phyloP scores from a whole-genome alignment of 441 rosid genomes.

The Brassica balearica region DNA sequence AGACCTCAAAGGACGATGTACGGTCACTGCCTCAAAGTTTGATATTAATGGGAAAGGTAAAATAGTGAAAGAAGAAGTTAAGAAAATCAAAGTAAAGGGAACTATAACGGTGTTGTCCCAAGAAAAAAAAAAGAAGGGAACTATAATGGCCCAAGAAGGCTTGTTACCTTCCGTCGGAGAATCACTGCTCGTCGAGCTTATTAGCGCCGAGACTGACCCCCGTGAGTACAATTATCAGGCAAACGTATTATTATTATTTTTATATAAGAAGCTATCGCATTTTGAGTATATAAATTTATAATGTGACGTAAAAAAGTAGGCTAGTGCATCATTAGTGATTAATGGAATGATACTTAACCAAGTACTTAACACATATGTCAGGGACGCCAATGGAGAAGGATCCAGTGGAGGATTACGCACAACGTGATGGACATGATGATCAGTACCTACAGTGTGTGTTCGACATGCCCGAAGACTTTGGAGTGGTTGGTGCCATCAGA shows the following conservation, averaged over 20 bases:
- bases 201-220: constrained; percentile 29
- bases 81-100: constrained; percentile 38
- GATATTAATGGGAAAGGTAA: not conserved
- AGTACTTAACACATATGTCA: constrained; percentile 20
- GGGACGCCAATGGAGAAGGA: constrained; percentile 51
- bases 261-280: not conserved
- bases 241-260: not conserved
- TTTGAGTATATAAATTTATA: not conserved
- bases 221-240: constrained; percentile 10
- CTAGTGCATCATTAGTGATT: not conserved
- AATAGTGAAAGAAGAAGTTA: not conserved
- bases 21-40: constrained; percentile 25
- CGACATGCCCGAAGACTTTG: too few relatives aligned
- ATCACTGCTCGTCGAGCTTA: constrained; percentile 64
- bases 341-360: too few relatives aligned
- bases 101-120: constrained; percentile 22
- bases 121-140: constrained; percentile 15
- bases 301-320: not conserved
- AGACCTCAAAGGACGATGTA: constrained; percentile 27
- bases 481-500: too few relatives aligned
- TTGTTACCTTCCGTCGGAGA: too few relatives aligned
- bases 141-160: too few relatives aligned
- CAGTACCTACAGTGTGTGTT: too few relatives aligned
- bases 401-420: constrained; percentile 45
- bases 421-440: too few relatives aligned